Evolutionary conservation across 345 rosid genomes (phyloP).

Genomic region (Linum tenue): DNA sequence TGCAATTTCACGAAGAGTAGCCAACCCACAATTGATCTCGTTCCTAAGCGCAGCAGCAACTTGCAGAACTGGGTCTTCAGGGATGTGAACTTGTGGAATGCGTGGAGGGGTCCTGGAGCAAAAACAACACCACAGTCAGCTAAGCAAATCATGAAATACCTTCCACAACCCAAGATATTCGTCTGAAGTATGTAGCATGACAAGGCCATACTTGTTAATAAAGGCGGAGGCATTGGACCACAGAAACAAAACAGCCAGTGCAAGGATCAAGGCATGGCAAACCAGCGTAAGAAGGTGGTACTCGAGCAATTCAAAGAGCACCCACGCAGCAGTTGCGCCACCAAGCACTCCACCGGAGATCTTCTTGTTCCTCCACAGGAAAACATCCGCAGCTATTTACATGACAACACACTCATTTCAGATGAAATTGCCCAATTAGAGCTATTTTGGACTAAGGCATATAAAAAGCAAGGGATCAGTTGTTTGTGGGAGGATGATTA

Average conservation of each 20-base stretch:
- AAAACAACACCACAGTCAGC: slow-evolving; percentile 14
- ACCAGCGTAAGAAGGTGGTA: slow-evolving; percentile 54
- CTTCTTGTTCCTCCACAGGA: slow-evolving; percentile 91
- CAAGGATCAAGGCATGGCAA: slow-evolving; percentile 48
- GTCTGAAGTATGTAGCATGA: background rate
- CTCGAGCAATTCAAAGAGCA: slow-evolving; percentile 69
- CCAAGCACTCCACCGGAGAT: slow-evolving; percentile 52
- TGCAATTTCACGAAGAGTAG: slow-evolving; percentile 61
- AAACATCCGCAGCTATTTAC: slow-evolving; percentile 71
- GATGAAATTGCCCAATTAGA: too few relatives aligned
- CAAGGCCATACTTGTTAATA: slow-evolving; percentile 40
- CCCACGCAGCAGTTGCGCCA: slow-evolving; percentile 61
- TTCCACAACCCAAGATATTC: background rate
- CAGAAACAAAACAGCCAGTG: slow-evolving; percentile 57
- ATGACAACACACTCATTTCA: background rate
- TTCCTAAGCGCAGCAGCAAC: slow-evolving; percentile 56
- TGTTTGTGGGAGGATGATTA: background rate
- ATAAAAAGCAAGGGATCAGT: background rate
- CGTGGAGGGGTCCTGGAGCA: slow-evolving; percentile 40
- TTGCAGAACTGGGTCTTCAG: slow-evolving; percentile 58
- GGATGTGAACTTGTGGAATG: slow-evolving; percentile 64
- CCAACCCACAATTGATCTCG: slow-evolving; percentile 53
- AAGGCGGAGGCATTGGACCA: slow-evolving; percentile 69
- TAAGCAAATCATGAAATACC: slow-evolving; percentile 11
- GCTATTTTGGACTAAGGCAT: background rate